A percentile compares a stretch with the other conserved stretches of the same genome.
These are phyloP conservation scores for Saccharomycopsis microspora DNA, from an alignment of 805 yeast genomes.

Conservation along the genomic window DNA sequence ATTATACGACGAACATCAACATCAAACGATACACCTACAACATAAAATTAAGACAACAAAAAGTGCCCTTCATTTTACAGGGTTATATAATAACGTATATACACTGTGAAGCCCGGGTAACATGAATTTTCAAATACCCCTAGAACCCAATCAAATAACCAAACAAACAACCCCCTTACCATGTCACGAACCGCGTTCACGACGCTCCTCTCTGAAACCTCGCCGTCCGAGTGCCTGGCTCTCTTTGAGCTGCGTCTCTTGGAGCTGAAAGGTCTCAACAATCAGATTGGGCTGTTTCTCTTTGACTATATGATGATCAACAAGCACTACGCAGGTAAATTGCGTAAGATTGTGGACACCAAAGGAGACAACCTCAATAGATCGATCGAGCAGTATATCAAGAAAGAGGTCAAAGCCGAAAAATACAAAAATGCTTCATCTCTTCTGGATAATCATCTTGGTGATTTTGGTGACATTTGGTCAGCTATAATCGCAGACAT, in stretches of 20 bases:
- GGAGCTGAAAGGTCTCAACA: constrained; percentile 27
- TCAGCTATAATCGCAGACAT: constrained; percentile 13
- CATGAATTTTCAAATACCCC: too few species aligned
- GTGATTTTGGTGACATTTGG: constrained; percentile 14
- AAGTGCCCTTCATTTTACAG: too few species aligned
- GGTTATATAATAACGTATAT: too few species aligned
- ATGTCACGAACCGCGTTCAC: constrained; percentile 1
- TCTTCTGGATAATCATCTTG: constrained; percentile 11
- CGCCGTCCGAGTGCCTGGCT: constrained; percentile 12
- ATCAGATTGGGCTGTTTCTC: constrained; percentile 32
- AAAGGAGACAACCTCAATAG: constrained; percentile 14
- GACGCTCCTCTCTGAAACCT: constrained; percentile 11
- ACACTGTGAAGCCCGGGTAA: too few species aligned
- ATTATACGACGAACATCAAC: too few species aligned
- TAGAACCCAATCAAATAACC: too few species aligned
- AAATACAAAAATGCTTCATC: constrained; percentile 7
- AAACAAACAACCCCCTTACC: too few species aligned
- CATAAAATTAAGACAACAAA: too few species aligned
- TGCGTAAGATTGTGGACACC: constrained; percentile 13
- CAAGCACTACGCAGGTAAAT: constrained; percentile 14
- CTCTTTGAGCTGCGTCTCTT: constrained; percentile 18
- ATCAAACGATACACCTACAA: too few species aligned
- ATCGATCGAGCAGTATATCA: constrained; percentile 14
- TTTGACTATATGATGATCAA: constrained; percentile 37
- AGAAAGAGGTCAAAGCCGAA: constrained; percentile 12